These are phyloP conservation scores for Neospora caninum DNA, from an alignment of 169 alveolate genomes.

Conservation along the genomic window DNA sequence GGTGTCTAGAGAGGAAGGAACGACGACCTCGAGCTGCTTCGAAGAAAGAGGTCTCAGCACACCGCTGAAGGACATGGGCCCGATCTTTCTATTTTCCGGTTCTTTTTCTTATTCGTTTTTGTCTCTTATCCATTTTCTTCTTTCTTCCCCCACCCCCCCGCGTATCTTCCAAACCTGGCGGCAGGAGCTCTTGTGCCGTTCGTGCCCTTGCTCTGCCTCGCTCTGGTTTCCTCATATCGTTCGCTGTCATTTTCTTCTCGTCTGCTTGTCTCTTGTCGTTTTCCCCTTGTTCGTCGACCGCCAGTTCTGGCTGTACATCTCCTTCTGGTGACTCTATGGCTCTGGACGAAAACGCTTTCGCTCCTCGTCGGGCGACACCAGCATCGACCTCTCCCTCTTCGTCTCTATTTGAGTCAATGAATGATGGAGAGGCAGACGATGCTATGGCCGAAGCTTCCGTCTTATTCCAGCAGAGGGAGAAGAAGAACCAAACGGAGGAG, in stretches of 20 bases:
- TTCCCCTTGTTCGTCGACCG: too few species aligned
- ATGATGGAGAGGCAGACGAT: not conserved
- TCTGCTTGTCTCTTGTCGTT: not conserved
- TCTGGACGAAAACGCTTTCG: not conserved
- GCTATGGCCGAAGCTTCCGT: not conserved
- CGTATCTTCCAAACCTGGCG: not conserved
- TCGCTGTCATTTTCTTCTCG: too few species aligned
- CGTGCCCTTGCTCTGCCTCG: too few species aligned
- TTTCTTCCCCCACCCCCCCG: not conserved
- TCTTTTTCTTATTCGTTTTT: too few species aligned
- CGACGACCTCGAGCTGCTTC: not conserved
- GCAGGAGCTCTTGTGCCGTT: too few species aligned
- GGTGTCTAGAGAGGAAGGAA: not conserved
- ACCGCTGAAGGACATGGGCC: too few species aligned
- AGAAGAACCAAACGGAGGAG: not conserved
- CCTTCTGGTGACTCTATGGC: too few species aligned
- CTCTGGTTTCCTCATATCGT: too few species aligned
- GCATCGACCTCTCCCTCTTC: not conserved
- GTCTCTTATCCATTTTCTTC: not conserved
- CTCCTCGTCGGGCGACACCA: not conserved
- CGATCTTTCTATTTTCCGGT: too few species aligned
- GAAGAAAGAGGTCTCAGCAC: not conserved
- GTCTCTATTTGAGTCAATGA: not conserved
- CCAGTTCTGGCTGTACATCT: too few species aligned
- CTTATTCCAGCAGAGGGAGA: slow-evolving; percentile 16